These are phyloP conservation scores for Effrenium voratum DNA, from an alignment of 73 alveolate species.

Conservation along the genomic window DNA sequence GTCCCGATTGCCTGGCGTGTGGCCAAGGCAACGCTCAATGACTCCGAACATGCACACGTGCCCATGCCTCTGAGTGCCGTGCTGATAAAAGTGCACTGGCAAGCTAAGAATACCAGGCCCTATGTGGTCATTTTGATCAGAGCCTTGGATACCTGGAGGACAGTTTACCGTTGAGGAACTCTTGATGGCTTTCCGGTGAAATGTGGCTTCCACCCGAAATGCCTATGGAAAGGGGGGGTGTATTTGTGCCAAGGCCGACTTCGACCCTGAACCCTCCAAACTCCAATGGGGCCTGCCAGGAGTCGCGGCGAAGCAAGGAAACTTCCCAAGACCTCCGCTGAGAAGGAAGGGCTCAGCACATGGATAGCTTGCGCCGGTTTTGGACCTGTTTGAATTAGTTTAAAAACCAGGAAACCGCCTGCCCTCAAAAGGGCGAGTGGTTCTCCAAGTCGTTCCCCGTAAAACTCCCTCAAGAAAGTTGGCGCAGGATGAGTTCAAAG, in stretches of 20 bases:
- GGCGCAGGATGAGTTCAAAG: slow-evolving; percentile 96
- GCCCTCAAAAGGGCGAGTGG: too few species aligned
- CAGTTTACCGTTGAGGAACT: slow-evolving; percentile 93
- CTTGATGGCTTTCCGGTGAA: neutral
- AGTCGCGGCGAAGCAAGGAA: slow-evolving; percentile 58
- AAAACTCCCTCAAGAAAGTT: too few species aligned
- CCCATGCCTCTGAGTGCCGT: slow-evolving; percentile 39
- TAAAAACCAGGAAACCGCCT: too few species aligned
- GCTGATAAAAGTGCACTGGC: neutral
- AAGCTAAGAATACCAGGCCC: slow-evolving; percentile 63
- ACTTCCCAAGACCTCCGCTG: slow-evolving; percentile 52
- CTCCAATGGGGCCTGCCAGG: neutral
- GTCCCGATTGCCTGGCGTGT: neutral
- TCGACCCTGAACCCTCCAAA: too few species aligned
- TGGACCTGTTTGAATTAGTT: too few species aligned
- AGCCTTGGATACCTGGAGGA: slow-evolving; percentile 95
- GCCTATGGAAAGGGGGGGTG: neutral
- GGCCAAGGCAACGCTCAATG: slow-evolving; percentile 93
- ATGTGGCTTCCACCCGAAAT: neutral
- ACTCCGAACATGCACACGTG: slow-evolving; percentile 96
- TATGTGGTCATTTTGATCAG: slow-evolving; percentile 96
- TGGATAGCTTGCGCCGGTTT: too few species aligned
- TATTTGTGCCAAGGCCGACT: neutral
- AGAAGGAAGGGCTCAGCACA: too few species aligned
- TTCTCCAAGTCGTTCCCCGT: too few species aligned